Evolutionary conservation across 2,329 filamentous ascomycete genomes (phyloP).

Genomic region (Fusarium papillatum): DNA sequence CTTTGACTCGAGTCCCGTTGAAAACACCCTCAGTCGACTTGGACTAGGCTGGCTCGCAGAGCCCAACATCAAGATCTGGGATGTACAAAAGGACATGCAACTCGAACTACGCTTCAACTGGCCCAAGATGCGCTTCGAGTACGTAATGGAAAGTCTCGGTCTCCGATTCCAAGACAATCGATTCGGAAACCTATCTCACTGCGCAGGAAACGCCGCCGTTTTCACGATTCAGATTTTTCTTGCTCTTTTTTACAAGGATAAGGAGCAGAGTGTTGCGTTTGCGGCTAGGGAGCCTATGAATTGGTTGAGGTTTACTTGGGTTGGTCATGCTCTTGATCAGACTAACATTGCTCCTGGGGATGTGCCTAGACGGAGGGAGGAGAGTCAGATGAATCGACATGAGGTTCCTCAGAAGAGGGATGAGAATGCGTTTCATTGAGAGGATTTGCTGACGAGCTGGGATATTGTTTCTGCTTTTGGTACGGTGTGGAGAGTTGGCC

Average conservation of each 20-base stretch:
- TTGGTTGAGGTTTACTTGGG: conserved; percentile 37
- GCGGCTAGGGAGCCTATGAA: conserved; percentile 3
- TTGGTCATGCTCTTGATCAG: conserved; percentile 33
- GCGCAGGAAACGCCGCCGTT: conserved; percentile 25
- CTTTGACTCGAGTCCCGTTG: conserved; percentile 8
- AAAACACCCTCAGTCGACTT: conserved; percentile 5
- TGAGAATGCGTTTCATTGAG: conserved; percentile 15
- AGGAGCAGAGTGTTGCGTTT: conserved; percentile 16
- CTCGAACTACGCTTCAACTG: conserved; percentile 18
- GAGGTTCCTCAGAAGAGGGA: conserved; percentile 21
- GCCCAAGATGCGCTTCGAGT: conserved; percentile 11
- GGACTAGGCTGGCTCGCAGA: conserved; percentile 13
- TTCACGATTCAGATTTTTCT: conserved; percentile 24
- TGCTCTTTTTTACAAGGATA: conserved; percentile 26
- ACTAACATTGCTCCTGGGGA: conserved; percentile 24
- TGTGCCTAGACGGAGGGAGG: not conserved
- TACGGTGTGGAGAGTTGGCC: too few species aligned
- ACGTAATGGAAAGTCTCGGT: conserved; percentile 29
- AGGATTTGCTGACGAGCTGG: not conserved
- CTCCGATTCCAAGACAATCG: conserved; percentile 30
- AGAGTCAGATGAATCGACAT: conserved; percentile 26
- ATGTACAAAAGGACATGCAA: conserved; percentile 12
- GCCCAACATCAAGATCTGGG: conserved; percentile 14
- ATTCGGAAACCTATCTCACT: conserved; percentile 28
- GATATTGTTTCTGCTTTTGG: too few species aligned